These are phyloP conservation scores for Aureobasidium sp. DNA, from an alignment of 2,329 filamentous ascomycete species.

Conservation along the genomic window DNA sequence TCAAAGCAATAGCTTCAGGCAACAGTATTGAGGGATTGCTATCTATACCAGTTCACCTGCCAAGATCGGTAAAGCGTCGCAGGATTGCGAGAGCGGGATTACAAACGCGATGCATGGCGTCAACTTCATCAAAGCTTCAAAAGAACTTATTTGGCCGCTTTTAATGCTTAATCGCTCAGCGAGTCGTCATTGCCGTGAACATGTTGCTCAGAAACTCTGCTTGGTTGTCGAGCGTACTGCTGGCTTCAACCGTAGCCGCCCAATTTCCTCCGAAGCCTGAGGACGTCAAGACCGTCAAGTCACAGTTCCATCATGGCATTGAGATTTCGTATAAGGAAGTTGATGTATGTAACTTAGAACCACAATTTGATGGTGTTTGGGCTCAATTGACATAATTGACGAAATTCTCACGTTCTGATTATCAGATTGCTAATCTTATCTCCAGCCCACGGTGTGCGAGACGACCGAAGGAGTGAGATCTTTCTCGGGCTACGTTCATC, in stretches of 20 bases:
- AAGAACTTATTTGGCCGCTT: not conserved
- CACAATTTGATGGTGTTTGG: not conserved
- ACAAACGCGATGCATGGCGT: not conserved
- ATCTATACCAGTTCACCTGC: slow-evolving; percentile 6
- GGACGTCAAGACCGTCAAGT: slow-evolving; percentile 36
- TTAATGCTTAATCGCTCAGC: not conserved
- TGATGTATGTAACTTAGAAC: slow-evolving; percentile 4
- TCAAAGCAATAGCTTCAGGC: not conserved
- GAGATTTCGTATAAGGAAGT: slow-evolving; percentile 43
- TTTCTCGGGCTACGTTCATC: slow-evolving; percentile 32
- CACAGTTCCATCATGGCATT: slow-evolving; percentile 37
- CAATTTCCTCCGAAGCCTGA: slow-evolving; percentile 37
- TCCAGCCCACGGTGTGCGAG: slow-evolving; percentile 35
- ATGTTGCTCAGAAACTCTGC: slow-evolving; percentile 1
- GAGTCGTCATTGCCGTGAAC: too few species aligned
- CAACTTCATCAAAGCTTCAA: not conserved
- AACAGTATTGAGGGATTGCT: not conserved
- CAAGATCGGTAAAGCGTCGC: slow-evolving; percentile 5
- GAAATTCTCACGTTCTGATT: not conserved
- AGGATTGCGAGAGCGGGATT: not conserved
- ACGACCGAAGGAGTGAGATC: slow-evolving; percentile 44
- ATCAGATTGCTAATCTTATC: not conserved
- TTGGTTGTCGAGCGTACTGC: not conserved
- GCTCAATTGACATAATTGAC: not conserved
- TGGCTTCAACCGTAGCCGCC: slow-evolving; percentile 17